These are phyloP conservation scores for Apiospora marii DNA, from an alignment of 2,329 filamentous ascomycete genomes.

Conservation along the genomic window DNA sequence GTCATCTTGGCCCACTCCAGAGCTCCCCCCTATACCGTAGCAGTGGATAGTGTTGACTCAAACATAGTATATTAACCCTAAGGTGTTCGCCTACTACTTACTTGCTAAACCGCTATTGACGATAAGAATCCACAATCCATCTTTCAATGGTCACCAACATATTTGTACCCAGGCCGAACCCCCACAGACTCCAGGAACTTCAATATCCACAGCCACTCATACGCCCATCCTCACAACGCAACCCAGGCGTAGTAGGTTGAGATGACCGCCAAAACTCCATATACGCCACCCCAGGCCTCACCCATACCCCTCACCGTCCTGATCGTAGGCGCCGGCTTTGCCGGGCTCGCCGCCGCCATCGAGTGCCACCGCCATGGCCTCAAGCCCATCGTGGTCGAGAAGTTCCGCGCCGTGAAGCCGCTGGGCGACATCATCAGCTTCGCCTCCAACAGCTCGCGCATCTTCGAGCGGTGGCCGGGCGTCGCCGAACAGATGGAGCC, in stretches of 20 bases:
- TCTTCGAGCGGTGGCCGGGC: conserved; percentile 63
- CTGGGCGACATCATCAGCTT: conserved; percentile 62
- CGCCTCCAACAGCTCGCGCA: conserved; percentile 63
- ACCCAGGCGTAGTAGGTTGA: no score
- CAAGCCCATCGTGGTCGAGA: conserved; percentile 11
- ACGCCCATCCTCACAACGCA: no score
- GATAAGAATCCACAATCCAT: neutral
- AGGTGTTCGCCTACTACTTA: neutral
- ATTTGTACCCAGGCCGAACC: neutral
- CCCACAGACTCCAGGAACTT: neutral
- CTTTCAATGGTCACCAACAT: neutral
- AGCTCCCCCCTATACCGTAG: neutral
- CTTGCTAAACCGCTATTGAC: neutral
- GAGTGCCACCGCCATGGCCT: conserved; percentile 23
- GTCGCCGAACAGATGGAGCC: conserved; percentile 56
- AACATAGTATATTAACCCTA: neutral
- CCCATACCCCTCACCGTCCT: conserved; percentile 23
- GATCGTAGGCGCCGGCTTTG: conserved; percentile 23
- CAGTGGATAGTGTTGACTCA: neutral
- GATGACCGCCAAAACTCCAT: neutral
- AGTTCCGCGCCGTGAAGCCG: conserved; percentile 50
- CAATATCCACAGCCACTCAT: neutral
- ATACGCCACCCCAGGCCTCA: neutral
- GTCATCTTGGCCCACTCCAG: conserved; percentile 7
- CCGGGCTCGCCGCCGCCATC: conserved; percentile 23